phyloP scores from a whole-genome alignment of 257 asterid genomes.

The Nicotiana attenuata region DNA sequence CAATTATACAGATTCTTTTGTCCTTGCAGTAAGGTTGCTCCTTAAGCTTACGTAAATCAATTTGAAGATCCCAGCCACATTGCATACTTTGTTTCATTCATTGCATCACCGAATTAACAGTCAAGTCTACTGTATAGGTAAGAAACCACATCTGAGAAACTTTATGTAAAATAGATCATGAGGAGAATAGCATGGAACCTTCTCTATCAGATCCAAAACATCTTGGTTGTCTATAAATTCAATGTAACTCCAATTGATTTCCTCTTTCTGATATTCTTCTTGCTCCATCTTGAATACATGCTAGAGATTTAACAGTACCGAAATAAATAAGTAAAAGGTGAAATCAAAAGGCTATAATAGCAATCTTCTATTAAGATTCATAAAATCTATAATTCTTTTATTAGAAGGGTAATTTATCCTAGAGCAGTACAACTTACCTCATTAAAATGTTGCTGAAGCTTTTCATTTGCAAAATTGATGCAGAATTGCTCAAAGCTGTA shows the following conservation, averaged over 20 bases:
- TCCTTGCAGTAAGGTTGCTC: background rate
- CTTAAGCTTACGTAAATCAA: background rate
- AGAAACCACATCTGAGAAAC: background rate
- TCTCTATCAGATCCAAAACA: slow-evolving; percentile 94
- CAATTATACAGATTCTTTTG: background rate
- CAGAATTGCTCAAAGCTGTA: slow-evolving; percentile 98
- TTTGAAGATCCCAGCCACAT: slow-evolving; percentile 4
- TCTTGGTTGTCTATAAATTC: slow-evolving; percentile 99
- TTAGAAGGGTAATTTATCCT: background rate
- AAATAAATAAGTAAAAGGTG: slow-evolving; percentile 14
- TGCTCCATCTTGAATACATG: slow-evolving; percentile 99
- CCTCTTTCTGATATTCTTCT: slow-evolving; percentile 92
- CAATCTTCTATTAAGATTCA: slow-evolving; percentile 15
- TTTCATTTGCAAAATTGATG: slow-evolving; percentile 97
- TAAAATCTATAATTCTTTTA: background rate
- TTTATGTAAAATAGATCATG: background rate
- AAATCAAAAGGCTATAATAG: slow-evolving; percentile 15
- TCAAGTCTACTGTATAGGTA: background rate
- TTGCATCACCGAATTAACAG: background rate
- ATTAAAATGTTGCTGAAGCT: slow-evolving; percentile 98
- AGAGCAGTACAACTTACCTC: slow-evolving; percentile 48
- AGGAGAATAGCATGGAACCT: slow-evolving; percentile 40
- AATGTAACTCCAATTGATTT: slow-evolving; percentile 95
- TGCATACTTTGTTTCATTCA: background rate
- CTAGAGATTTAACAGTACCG: slow-evolving; percentile 41